Percentiles rank a stretch among this genome's conserved stretches.
phyloP scores from a whole-genome alignment of 768 basidiomycete genomes.

The Daedaleopsis sinensis region DNA sequence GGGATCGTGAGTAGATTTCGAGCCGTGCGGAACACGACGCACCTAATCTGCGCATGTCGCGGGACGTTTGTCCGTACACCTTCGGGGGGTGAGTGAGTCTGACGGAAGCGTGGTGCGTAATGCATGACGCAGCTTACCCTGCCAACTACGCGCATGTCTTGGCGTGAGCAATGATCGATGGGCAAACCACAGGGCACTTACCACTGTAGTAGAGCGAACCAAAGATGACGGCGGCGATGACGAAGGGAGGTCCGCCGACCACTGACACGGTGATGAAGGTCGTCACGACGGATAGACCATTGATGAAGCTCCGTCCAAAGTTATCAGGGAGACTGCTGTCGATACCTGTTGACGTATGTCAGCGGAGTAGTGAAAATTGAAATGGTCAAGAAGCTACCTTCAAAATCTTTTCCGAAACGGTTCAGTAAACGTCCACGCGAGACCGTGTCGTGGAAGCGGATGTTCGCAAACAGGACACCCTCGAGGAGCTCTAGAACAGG shows the following conservation, averaged over 20 bases:
- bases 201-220: slow-evolving; percentile 73
- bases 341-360: slow-evolving; percentile 59
- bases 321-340: slow-evolving; percentile 85
- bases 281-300: slow-evolving; percentile 67
- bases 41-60: slow-evolving; percentile 84
- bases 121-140: slow-evolving; percentile 42
- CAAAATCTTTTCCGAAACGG: slow-evolving; percentile 89
- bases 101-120: slow-evolving; percentile 82
- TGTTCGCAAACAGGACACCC: slow-evolving; percentile 81
- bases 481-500: slow-evolving; percentile 61
- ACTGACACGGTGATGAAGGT: slow-evolving; percentile 75
- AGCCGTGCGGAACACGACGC: slow-evolving; percentile 25
- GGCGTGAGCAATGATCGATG: not conserved
- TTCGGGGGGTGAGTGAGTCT: slow-evolving; percentile 59
- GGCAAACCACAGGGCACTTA: slow-evolving; percentile 33
- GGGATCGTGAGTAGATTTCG: slow-evolving; percentile 23
- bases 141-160: slow-evolving; percentile 44
- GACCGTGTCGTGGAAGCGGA: slow-evolving; percentile 92
- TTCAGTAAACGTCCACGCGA: slow-evolving; percentile 84
- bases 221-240: slow-evolving; percentile 58
- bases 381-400: slow-evolving; percentile 55
- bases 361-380: no score
- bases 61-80: slow-evolving; percentile 82
- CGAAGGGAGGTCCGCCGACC: slow-evolving; percentile 79
- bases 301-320: slow-evolving; percentile 78